These are phyloP conservation scores for Oldenlandia corymbosa DNA, from an alignment of 257 asterid species.

Conservation along the genomic window DNA sequence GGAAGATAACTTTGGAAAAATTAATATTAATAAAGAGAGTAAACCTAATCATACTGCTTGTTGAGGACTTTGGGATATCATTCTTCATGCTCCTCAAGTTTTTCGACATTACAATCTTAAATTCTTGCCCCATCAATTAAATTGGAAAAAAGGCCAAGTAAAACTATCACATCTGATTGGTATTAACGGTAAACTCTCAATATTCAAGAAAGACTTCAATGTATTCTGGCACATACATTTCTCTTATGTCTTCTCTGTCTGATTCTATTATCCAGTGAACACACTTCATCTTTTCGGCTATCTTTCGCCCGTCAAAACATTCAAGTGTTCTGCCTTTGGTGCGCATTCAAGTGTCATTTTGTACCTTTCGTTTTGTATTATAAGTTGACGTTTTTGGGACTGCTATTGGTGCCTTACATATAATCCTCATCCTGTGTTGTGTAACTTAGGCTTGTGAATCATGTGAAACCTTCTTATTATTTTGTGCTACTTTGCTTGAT, in stretches of 20 bases:
- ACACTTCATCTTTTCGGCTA: background rate
- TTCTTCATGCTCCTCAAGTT: background rate
- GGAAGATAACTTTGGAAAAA: background rate
- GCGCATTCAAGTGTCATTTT: background rate
- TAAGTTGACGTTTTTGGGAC: background rate
- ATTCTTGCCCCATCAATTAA: too few species aligned
- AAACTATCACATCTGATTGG: background rate
- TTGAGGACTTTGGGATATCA: background rate
- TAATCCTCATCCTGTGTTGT: background rate
- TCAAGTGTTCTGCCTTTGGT: background rate
- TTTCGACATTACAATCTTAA: background rate
- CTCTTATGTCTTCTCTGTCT: background rate
- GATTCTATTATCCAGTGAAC: background rate
- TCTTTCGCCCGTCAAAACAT: background rate
- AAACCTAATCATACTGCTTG: background rate
- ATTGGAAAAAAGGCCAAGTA: background rate
- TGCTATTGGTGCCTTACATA: background rate
- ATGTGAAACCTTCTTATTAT: background rate
- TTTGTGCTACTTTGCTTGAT: background rate
- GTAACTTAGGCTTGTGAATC: background rate
- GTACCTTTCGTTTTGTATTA: background rate
- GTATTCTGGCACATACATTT: slow-evolving; percentile 3
- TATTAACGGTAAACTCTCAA: background rate
- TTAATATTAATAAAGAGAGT: background rate
- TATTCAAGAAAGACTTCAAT: background rate